Base-by-base conservation (phyloP, 257 asterid genomes). In the Solanum microdontum region DNA sequence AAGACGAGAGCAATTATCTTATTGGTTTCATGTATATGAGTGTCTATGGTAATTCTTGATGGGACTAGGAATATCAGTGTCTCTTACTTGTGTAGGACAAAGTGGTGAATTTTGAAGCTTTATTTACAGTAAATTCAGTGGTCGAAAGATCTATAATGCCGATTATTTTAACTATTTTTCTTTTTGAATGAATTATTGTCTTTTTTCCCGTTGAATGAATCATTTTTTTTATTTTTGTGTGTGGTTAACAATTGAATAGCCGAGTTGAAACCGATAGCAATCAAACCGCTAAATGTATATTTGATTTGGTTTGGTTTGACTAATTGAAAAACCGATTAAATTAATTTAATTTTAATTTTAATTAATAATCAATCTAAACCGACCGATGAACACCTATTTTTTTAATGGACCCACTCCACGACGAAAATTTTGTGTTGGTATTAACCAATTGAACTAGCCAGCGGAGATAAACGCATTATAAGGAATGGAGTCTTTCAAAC, bases 401-500 rank as follows among this genome's bases (percentile, higher is more conserved):
- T 48, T 51, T 51, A 51, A 51, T 15, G 23, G 21, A 51, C 62
- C 62, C 62, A 51, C 62, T 51, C 62, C 23, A 51, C 23, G 23
- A 51, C 62, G 62, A 51, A 51, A 51, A 15, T 15, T 51, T 15
- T 51, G 64, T 45, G 21, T 17, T 70, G 6, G n/a, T 7, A 32
- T 15, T 32, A 70, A 70, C 24, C 24, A 14, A 34, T 5, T 70
- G 40, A 66, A 86, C 86, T 51, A 11, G 32, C 74, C 77, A 84
- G 34, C n/a, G 77, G 83, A 77, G 72, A n/a, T 39, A 21, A 33
- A 58, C 48, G 75, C 43, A 87, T 37, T 5, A 13, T 33, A 82
- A 26, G 45, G 45, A 89, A 75, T 86, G 90, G 91, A 88, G 91
- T 89, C 86, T 85, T 88, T 84, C 69, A 62, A 84, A 72, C 40